Evolutionary conservation across 2,329 filamentous ascomycete genomes (phyloP), one percentile per base, ranked within the genome.

Genomic region (Aphanocladium album): DNA sequence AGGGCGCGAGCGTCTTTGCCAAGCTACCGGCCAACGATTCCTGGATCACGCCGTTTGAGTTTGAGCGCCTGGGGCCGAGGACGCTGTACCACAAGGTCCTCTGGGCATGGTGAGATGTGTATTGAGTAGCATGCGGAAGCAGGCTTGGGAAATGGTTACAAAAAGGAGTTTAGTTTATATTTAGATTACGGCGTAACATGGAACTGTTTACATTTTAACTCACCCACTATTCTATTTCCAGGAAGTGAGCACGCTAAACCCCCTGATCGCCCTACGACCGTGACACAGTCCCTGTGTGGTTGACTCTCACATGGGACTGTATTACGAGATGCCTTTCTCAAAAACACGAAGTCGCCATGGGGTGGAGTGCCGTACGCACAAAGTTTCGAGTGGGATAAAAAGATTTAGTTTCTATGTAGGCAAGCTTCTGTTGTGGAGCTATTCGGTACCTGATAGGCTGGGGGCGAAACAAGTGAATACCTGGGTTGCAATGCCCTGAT

Each of bases 1-100:
- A 99, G 81, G 95, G 95, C 4, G 95, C 91, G 0, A 96, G 92
- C 71, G 93, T 99, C 17, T 99, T 97, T 79, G 93, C 91, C 2
- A 92, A 96, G 77, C 78, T 98, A 67, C 84, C 87, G 50, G 93
- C 91, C 17, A 98, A 98, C 75, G 95, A 99, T 73, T 95, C 89
- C 69, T 99, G 95, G 95, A 91, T 98, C 70, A 89, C 88, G 16
- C 84, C 86, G 51, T 81, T 89, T 68, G 93, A 98, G 79, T 97
- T 93, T 75, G 92, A 97, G 77, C 84, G 91, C 62, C 73, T 97
- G 58, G 93, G 93, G 3, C 83, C 86, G 62, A 84, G 95, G 69
- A 83, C 93, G 62, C 77, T 99, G 72, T 91, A 92, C 66, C 90
- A 95, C 75, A 96, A 96, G 80, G 83, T 87, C 59, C 76, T 86